Conservation (phyloP, 495 filamentous ascomycete genomes). For the Tuber magnatum region DNA sequence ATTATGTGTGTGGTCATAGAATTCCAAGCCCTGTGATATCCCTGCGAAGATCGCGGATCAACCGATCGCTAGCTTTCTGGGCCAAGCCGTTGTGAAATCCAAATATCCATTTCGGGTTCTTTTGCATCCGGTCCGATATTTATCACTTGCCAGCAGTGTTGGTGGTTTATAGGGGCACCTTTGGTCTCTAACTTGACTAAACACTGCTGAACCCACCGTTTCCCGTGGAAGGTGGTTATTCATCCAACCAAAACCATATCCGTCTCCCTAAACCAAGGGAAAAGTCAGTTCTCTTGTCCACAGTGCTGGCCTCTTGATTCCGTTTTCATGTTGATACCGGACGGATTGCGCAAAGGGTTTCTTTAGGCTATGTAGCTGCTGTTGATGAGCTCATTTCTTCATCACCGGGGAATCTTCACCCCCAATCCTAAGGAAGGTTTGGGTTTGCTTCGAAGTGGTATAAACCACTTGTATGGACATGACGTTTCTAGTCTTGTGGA, state of each 20-base stretch:
- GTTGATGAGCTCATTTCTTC: background rate
- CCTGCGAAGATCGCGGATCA: background rate
- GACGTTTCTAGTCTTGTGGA: conserved; percentile 16
- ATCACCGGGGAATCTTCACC: background rate
- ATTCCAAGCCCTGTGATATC: background rate
- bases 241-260: background rate
- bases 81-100: background rate
- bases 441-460: background rate
- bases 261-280: background rate
- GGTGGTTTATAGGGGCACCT: background rate
- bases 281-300: background rate
- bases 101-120: background rate
- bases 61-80: background rate
- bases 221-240: background rate
- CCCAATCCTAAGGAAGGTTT: background rate
- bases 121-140: background rate
- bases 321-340: background rate
- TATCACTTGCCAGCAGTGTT: background rate
- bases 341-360: background rate
- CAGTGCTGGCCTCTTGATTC: background rate
- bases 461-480: background rate
- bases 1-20: background rate
- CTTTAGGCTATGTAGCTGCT: background rate
- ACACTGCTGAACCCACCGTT: background rate
- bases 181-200: background rate